Evolutionary conservation across 2,329 filamentous ascomycete genomes (phyloP), one percentile per base, ranked within the genome.

Genomic region (Alternaria sp.): DNA sequence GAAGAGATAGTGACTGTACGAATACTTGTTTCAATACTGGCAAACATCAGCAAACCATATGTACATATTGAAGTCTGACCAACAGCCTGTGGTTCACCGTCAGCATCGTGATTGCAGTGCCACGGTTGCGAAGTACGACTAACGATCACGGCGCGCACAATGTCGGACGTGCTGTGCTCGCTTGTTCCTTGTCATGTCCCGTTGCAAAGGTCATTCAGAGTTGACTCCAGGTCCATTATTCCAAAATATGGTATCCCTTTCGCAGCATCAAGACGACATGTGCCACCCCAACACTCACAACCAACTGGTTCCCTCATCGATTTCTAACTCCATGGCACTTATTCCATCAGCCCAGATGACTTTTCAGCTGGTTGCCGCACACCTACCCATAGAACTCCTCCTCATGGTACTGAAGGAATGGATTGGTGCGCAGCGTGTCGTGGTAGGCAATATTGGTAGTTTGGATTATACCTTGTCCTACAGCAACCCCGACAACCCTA

Each of bases 1-100:
- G 36, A 38, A 25, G 6, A 20, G 18, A 22, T 12, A 25, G 30
- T 11, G 34, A 49, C 28, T 56, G 54, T 56, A 56, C 9, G 18
- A 38, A 48, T 16, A 56, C 10, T 22, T 56, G 34, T 56, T 49
- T 30, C 14, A 48, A 30, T 50, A 50, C 32, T n/a, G 32, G 14
- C 4, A n/a, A n/a, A 38, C 6, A 38, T n/a, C 32, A 48, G 22
- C 30, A 48, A 55, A 16, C 45, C 28, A 11, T 34, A 16, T 22
- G 28, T 16, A 2, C 4, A 34, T 22, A 30, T 25, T 28, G 9
- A 50, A 38, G 25, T 50, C 14, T 5, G 2, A 27, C 46, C 16
- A 38, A 20, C 14, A 27, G 46, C 25, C 0, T 43, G 20, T 27
- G 30, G 16, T 25, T 38, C 32, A 50, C 46, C n/a, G 22, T 25